These are phyloP conservation scores for Ogataea nakhonphanomensis DNA, from an alignment of 805 yeast species.

Conservation along the genomic window DNA sequence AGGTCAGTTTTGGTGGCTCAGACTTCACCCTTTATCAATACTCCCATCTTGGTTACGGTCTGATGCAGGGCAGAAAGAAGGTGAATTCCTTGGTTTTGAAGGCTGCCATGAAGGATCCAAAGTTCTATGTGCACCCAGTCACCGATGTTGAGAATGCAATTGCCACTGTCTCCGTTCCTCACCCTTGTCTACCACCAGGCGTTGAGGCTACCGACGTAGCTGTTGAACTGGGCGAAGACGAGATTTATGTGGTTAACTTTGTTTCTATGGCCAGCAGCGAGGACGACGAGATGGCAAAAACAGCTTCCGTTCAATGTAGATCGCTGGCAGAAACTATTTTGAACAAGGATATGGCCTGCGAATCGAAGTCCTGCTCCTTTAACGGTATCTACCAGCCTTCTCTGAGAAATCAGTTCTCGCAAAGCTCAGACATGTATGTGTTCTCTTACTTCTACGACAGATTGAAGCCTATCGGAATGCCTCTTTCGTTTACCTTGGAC, in stretches of 20 bases:
- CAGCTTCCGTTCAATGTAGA: constrained; percentile 85
- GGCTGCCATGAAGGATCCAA: constrained; percentile 23
- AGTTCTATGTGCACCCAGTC: constrained; percentile 28
- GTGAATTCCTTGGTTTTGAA: constrained; percentile 61
- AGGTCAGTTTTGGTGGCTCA: constrained; percentile 74
- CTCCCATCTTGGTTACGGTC: constrained; percentile 93
- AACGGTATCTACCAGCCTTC: constrained; percentile 98
- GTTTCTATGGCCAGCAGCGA: constrained; percentile 28
- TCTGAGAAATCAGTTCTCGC: constrained; percentile 69
- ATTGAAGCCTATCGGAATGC: constrained; percentile 93
- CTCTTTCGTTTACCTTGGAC: constrained; percentile 76
- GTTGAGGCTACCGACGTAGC: constrained; percentile 53
- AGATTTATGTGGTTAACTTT: constrained; percentile 33
- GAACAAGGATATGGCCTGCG: constrained; percentile 79
- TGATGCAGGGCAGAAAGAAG: constrained; percentile 89
- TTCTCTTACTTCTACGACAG: constrained; percentile 96
- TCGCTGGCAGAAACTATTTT: constrained; percentile 75
- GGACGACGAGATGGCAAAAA: constrained; percentile 27
- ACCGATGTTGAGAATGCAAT: constrained; percentile 35
- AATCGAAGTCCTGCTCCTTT: constrained; percentile 82
- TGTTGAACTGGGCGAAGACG: constrained; percentile 48
- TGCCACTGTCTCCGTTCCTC: constrained; percentile 47
- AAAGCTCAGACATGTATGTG: constrained; percentile 73
- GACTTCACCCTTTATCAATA: constrained; percentile 83
- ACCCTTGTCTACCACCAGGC: constrained; percentile 90